Base-by-base conservation (phyloP, 441 rosid species). In the Gossypium trilobum region DNA sequence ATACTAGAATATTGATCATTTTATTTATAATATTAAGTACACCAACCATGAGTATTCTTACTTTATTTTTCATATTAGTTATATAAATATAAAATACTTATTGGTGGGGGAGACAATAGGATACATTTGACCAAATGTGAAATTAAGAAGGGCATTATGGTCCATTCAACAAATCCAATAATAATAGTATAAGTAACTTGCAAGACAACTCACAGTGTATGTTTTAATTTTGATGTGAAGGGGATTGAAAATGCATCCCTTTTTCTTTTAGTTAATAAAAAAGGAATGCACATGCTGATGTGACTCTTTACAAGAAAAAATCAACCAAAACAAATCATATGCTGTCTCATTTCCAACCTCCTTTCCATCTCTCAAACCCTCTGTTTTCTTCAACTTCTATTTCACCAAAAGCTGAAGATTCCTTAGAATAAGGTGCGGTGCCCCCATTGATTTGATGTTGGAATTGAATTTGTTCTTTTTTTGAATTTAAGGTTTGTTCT, bases 361-460 rank as follows among this genome's bases (percentile, higher is more conserved):
- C 33, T 23, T 16, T 48, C 36, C 16, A 52, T 73, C 14, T 62
- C 52, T 50, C 23, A 61, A n/a, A 16, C 46, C 6, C 58, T 50
- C 31, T 42, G 52, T 19, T 63, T 63, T 63, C 13, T 5, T 4
- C 1, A 10, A 17, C 9, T 19, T 46, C 11, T 10, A 19, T 63
- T 52, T 39, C 44, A 19, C 0, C 17, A 42, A 4, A 31, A 42
- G 68, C 68, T 20, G 52, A 60, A 64, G 79, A 79, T 74, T 74
- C 72, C 82, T 76, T 68, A 22, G 27, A 46, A 14, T 54, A 74
- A 72, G 68, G 71, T 71, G 63, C 10, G 70, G 71, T 71, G 63
- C 10, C 29, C 31, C 51, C 56, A 13, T 56, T 65, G 22, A 29
- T 74, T 73, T 63, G 66, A 71, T 61, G 70, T 69, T 65, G 39